These are phyloP conservation scores for Symbiodinium pilosum DNA, from an alignment of 73 alveolate species.

Conservation along the genomic window DNA sequence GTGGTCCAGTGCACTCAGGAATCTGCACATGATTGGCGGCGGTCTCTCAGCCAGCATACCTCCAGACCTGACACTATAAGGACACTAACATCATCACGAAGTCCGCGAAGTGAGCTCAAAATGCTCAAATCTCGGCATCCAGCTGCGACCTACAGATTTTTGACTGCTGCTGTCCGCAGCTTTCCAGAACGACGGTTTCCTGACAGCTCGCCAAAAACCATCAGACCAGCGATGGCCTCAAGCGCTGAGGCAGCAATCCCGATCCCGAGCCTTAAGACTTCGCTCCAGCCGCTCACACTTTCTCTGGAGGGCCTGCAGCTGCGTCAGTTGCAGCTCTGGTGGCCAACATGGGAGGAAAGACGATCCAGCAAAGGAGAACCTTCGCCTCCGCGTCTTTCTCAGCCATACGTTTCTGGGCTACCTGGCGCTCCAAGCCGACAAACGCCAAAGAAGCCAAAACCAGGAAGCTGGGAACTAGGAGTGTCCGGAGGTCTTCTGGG, in stretches of 20 bases:
- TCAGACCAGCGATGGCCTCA: neutral
- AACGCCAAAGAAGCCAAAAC: no score
- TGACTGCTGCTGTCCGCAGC: constrained; percentile 1
- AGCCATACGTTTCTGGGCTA: neutral
- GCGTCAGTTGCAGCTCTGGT: neutral
- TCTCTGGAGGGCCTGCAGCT: neutral
- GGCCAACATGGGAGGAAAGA: no score
- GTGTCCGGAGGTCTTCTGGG: no score
- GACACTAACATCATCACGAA: neutral
- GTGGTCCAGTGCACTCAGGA: neutral
- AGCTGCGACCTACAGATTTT: neutral
- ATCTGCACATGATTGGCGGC: neutral
- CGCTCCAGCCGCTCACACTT: neutral
- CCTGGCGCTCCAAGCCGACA: neutral
- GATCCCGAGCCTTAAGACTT: neutral
- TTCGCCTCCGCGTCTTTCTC: neutral
- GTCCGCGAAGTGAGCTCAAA: neutral
- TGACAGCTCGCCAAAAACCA: neutral
- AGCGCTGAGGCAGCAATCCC: neutral
- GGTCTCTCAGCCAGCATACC: neutral
- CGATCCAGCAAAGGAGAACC: neutral
- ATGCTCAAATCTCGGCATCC: neutral
- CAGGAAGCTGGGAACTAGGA: no score
- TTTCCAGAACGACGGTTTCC: constrained; percentile 7
- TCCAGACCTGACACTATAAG: neutral